Conservation (phyloP, 148 eudicot species). For the Drosera capensis region DNA sequence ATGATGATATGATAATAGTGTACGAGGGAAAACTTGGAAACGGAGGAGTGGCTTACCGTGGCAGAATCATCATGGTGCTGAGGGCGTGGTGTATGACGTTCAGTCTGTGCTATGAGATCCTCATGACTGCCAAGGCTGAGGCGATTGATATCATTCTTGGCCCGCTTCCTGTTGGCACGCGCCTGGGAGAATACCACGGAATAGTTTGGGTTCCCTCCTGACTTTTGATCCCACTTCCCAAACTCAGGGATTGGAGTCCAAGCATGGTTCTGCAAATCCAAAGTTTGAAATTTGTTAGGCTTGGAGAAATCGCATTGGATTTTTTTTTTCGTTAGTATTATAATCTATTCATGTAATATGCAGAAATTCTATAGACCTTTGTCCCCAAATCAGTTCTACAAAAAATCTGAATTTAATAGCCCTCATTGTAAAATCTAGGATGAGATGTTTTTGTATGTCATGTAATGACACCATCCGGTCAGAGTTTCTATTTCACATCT, state of each 20-base stretch:
- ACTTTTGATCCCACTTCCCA: constrained; percentile 4
- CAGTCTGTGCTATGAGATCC: neutral
- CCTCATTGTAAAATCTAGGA: too few species aligned
- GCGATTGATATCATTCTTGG: neutral
- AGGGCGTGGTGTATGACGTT: neutral
- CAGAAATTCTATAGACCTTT: neutral
- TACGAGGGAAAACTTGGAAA: neutral
- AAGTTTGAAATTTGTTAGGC: neutral
- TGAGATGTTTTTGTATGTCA: too few species aligned
- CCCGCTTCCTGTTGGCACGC: constrained; percentile 3
- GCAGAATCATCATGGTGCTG: neutral
- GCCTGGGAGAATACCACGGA: constrained; percentile 2
- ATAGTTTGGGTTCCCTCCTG: constrained; percentile 2
- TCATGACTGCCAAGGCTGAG: neutral
- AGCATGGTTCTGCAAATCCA: constrained; percentile 3
- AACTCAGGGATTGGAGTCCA: constrained; percentile 1
- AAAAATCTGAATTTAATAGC: too few species aligned
- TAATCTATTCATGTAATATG: neutral
- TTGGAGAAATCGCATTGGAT: neutral
- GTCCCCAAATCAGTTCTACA: too few species aligned
- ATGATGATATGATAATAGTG: neutral
- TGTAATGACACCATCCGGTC: too few species aligned
- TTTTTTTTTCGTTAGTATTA: too few species aligned
- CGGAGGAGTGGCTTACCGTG: neutral
- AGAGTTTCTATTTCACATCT: too few species aligned